Percentiles rank a stretch among this genome's conserved stretches.
phyloP scores from a whole-genome alignment of 2,329 filamentous ascomycete genomes.

The Atkinsonella texensis region DNA sequence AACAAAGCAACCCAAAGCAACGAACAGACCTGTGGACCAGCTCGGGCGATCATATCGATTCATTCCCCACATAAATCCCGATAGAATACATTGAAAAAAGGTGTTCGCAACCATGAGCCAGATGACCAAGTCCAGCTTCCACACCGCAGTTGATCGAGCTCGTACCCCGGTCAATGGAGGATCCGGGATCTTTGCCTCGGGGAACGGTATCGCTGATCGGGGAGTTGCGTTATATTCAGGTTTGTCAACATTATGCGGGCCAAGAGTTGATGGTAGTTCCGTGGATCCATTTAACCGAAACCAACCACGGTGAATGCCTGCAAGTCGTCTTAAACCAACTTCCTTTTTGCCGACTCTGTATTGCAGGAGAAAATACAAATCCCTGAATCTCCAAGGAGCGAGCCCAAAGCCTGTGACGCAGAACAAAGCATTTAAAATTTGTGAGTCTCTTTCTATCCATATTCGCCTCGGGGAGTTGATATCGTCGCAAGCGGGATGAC shows the following conservation, averaged over 20 bases:
- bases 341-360: constrained; percentile 45
- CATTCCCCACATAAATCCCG: constrained; percentile 73
- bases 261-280: constrained; percentile 38
- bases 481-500: constrained; percentile 54
- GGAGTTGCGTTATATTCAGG: constrained; percentile 26
- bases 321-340: constrained; percentile 52
- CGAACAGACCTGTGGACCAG: constrained; percentile 71
- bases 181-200: constrained; percentile 49
- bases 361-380: constrained; percentile 60
- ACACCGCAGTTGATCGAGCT: constrained; percentile 52
- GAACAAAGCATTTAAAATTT: constrained; percentile 70
- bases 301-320: constrained; percentile 65
- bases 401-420: constrained; percentile 79
- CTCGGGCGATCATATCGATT: constrained; percentile 61
- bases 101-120: constrained; percentile 74
- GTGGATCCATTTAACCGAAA: constrained; percentile 60
- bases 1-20: constrained; percentile 59
- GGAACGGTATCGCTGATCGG: constrained; percentile 42
- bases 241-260: constrained; percentile 38
- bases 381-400: constrained; percentile 73
- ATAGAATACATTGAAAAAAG: constrained; percentile 60
- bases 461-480: constrained; percentile 65
- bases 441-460: constrained; percentile 78
- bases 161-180: constrained; percentile 60
- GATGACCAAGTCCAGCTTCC: constrained; percentile 71